Conservation (phyloP, 2,329 filamentous ascomycete genomes). For the Xylariaceae sp. region DNA sequence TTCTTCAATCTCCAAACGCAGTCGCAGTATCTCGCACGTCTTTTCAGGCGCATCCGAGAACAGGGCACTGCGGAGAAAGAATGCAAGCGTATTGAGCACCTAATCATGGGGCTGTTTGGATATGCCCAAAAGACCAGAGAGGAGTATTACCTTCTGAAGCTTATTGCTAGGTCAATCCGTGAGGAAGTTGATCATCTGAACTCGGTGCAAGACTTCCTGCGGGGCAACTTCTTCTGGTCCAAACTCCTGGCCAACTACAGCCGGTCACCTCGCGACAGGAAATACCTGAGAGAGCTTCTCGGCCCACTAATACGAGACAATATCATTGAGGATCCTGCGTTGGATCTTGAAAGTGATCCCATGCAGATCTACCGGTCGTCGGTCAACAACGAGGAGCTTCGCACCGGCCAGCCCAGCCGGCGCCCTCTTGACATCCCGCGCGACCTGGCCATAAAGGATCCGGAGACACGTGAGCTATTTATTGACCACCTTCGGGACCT, state of each 20-base stretch:
- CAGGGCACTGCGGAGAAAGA: conserved; percentile 86
- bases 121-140: conserved; percentile 96
- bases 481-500: conserved; percentile 93
- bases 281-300: conserved; percentile 83
- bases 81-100: conserved; percentile 82
- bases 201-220: conserved; percentile 76
- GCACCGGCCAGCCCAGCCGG: conserved; percentile 78
- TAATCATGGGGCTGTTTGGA: conserved; percentile 95
- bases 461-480: conserved; percentile 86
- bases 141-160: conserved; percentile 92
- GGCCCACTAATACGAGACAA: conserved; percentile 84
- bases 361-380: conserved; percentile 94
- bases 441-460: conserved; percentile 92
- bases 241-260: conserved; percentile 84
- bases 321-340: conserved; percentile 83
- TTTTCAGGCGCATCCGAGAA: conserved; percentile 81
- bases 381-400: conserved; percentile 95
- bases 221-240: conserved; percentile 90
- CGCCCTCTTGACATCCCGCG: conserved; percentile 80
- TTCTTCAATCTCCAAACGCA: conserved; percentile 98
- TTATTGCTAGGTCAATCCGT: conserved; percentile 74
- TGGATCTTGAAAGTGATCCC: conserved; percentile 94
- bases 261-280: conserved; percentile 84
- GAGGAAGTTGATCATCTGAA: conserved; percentile 77
- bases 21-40: conserved; percentile 83